Base-by-base conservation (phyloP, 1,139 yeast genomes). In the Wickerhamiella infanticola region DNA sequence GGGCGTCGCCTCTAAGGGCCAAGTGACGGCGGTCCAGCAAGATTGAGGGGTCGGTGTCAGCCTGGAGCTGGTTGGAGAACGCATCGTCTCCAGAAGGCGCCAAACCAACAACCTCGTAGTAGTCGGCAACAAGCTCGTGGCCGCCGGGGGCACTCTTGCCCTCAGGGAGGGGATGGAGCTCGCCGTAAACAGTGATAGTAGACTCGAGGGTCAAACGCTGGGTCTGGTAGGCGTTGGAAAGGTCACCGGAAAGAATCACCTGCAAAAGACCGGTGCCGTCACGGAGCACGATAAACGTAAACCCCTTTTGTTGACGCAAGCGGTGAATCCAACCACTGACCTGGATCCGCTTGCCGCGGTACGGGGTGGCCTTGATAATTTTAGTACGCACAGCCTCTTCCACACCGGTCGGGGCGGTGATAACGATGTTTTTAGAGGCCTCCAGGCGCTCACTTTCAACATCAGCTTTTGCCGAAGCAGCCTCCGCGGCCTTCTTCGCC, bases 101-200 rank as follows among this genome's bases (percentile, higher is more conserved):
- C 54, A 83, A 73, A 46, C 96, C 95, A 50, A 88, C 72, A 46
- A 93, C 70, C 63, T 81, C 79, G 65, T 85, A 93, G 69, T 73
- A 90, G 65, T 90, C 98, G 47, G 81, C 96, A 54, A 74, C 73
- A 58, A 93, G 74, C 68, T 93, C 99, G 54, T 90, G 94, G 49
- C 95, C 95, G 52, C 97, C 98, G 50, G 97, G 96, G 5, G 98
- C 99, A 55, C 81, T 72, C 65, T 93, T 88, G 53, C 98, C 98
- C 63, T 86, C 96, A 47, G 97, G 97, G 45, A 93, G 73, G 58
- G 81, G 77, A 63, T 75, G 74, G 52, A 93, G 71, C 33, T 75
- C 74, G 64, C 99, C 99, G 62, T 74, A 82, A 50, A 93, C 68
- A 38, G 79, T 63, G 37, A 93, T 72, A 24, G 95, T 80, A 23